Conservation (phyloP, 1,284 basidiomycete species). For the Schizophyllum commune region DNA sequence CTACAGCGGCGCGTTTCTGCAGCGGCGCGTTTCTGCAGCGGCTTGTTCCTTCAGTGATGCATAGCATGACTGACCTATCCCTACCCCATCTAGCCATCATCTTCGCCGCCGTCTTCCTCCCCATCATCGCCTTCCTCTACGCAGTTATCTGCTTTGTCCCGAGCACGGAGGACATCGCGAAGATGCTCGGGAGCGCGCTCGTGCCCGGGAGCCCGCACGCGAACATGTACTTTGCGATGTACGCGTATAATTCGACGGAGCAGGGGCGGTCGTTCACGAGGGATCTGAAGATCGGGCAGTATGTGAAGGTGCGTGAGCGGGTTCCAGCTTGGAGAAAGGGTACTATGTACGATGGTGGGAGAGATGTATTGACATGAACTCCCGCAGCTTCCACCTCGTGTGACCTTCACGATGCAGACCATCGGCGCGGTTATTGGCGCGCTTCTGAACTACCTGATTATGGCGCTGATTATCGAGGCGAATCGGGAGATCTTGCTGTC, state of each 20-base stretch:
- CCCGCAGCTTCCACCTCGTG: constrained; percentile 46
- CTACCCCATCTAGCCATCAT: neutral
- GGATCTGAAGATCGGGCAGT: constrained; percentile 19
- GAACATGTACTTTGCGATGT: constrained; percentile 11
- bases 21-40: too few species aligned
- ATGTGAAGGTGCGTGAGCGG: neutral
- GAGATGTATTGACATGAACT: neutral
- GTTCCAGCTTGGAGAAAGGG: too few species aligned
- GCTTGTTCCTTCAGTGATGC: too few species aligned
- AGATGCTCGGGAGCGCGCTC: constrained; percentile 34
- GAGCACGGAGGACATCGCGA: constrained; percentile 24
- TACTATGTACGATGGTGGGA: too few species aligned
- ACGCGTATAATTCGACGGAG: constrained; percentile 18
- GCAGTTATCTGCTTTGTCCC: constrained; percentile 35
- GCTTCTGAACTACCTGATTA: constrained; percentile 27
- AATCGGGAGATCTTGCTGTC: constrained; percentile 35
- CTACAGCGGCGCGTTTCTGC: too few species aligned
- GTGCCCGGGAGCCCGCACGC: constrained; percentile 30
- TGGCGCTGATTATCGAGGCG: constrained; percentile 33
- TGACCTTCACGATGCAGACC: constrained; percentile 38
- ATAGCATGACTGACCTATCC: neutral
- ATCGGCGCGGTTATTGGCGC: constrained; percentile 2
- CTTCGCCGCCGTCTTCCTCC: constrained; percentile 42
- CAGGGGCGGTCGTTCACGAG: constrained; percentile 22
- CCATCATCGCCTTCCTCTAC: constrained; percentile 48